Conservation (phyloP, 2,329 filamentous ascomycete species). For the Chlorencoelia australis region DNA sequence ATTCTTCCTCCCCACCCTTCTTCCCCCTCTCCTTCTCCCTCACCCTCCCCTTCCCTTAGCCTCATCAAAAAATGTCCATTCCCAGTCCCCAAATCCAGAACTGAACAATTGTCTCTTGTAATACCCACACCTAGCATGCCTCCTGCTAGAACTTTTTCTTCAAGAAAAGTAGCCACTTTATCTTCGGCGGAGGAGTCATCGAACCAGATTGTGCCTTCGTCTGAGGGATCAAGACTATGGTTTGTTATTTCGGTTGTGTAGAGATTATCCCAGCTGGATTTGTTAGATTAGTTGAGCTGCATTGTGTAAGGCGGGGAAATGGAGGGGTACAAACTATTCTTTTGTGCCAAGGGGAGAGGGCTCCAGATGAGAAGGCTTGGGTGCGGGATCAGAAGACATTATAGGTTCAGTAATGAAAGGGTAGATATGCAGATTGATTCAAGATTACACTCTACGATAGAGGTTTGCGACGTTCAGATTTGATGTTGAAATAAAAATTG, state of each 20-base stretch:
- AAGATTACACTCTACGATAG: no score
- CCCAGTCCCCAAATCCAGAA: slow-evolving; percentile 86
- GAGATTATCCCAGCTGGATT: slow-evolving; percentile 60
- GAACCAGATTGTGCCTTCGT: slow-evolving; percentile 94
- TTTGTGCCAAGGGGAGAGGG: slow-evolving; percentile 76
- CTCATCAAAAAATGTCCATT: slow-evolving; percentile 87
- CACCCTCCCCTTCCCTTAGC: slow-evolving; percentile 43
- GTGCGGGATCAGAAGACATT: slow-evolving; percentile 21
- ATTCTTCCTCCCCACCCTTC: slow-evolving; percentile 52
- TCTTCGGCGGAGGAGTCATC: slow-evolving; percentile 81
- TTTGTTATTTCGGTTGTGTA: slow-evolving; percentile 65
- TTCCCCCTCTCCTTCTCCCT: slow-evolving; percentile 16
- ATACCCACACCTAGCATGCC: slow-evolving; percentile 12
- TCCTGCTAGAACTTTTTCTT: slow-evolving; percentile 12
- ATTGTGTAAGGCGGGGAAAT: neutral
- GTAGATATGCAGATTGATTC: no score
- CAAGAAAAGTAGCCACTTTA: slow-evolving; percentile 60
- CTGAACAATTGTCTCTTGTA: slow-evolving; percentile 34
- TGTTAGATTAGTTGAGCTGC: neutral
- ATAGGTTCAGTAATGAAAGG: no score
- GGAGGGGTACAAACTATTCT: slow-evolving; percentile 55
- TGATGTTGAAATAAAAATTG: no score
- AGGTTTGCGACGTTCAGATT: no score
- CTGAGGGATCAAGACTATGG: slow-evolving; percentile 58
- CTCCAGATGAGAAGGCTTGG: slow-evolving; percentile 55